Evolutionary conservation across 148 eudicot genomes (phyloP).

Genomic region (Pouteria glomerata): DNA sequence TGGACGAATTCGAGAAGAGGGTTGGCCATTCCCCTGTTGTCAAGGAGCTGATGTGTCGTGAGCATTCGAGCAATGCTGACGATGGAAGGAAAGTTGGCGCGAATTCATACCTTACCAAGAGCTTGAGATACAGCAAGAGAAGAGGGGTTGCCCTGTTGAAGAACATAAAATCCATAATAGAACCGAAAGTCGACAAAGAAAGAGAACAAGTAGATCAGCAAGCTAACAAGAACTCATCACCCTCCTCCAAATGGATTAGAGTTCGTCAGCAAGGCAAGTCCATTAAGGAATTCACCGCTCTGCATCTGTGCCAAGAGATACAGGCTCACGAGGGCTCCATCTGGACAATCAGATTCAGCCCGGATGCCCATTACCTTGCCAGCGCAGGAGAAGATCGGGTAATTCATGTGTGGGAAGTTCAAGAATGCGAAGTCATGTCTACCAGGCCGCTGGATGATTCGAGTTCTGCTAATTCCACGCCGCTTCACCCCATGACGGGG

Average conservation of each 20-base stretch:
- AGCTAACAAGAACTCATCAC: conserved; percentile 21
- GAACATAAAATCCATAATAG: conserved; percentile 61
- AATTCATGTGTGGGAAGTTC: conserved; percentile 94
- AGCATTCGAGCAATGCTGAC: conserved; percentile 21
- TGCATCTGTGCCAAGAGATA: conserved; percentile 73
- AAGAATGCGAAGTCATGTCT: conserved; percentile 80
- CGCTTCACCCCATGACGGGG: conserved; percentile 39
- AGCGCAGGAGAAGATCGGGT: conserved; percentile 61
- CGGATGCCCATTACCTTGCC: conserved; percentile 45
- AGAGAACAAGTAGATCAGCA: conserved; percentile 18
- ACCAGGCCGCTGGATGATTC: conserved; percentile 33
- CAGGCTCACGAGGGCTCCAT: conserved; percentile 71
- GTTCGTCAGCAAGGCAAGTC: conserved; percentile 68
- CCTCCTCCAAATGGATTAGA: conserved; percentile 48
- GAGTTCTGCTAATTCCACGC: conserved; percentile 24
- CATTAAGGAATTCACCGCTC: conserved; percentile 72
- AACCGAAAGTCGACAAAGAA: conserved; percentile 37
- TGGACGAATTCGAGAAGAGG: conserved; percentile 90
- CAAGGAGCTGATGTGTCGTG: conserved; percentile 82
- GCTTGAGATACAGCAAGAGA: conserved; percentile 64
- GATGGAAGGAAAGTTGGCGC: conserved; percentile 34
- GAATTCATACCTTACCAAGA: conserved; percentile 49
- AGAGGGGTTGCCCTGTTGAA: conserved; percentile 56
- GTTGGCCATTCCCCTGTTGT: conserved; percentile 89
- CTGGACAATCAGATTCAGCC: conserved; percentile 59